These are phyloP conservation scores for Lasiosphaeriaceae sp. DNA, from an alignment of 495 filamentous ascomycete species.

Conservation along the genomic window DNA sequence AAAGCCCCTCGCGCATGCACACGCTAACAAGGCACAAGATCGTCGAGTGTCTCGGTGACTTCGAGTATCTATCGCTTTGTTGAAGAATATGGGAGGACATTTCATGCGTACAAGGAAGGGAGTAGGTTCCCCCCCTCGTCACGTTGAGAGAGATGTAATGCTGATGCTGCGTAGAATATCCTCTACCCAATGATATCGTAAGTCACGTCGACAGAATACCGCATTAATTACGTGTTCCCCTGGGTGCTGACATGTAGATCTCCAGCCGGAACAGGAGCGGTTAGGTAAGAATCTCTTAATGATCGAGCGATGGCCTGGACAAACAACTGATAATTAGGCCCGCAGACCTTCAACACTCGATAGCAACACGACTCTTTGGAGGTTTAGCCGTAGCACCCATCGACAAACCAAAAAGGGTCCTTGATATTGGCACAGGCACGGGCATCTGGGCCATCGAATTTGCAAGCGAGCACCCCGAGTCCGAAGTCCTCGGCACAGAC, in stretches of 20 bases:
- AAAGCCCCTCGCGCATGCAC: neutral
- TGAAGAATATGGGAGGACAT: conserved; percentile 46
- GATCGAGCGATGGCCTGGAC: neutral
- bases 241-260: neutral
- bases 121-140: conserved; percentile 2
- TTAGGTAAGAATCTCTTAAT: conserved; percentile 4
- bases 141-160: neutral
- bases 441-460: conserved; percentile 28
- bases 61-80: neutral
- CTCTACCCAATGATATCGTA: neutral
- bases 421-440: conserved; percentile 25
- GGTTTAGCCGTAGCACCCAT: neutral
- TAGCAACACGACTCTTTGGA: conserved; percentile 3
- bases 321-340: neutral
- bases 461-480: conserved; percentile 21
- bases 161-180: neutral
- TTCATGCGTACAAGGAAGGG: conserved; percentile 45
- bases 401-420: conserved; percentile 8
- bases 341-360: conserved; percentile 1
- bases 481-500: conserved; percentile 19
- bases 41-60: neutral
- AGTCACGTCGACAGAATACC: neutral
- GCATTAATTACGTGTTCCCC: neutral
- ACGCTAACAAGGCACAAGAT: neutral
- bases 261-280: conserved; percentile 14